phyloP scores from a whole-genome alignment of 1,284 basidiomycete genomes.

The Boletus sp. region DNA sequence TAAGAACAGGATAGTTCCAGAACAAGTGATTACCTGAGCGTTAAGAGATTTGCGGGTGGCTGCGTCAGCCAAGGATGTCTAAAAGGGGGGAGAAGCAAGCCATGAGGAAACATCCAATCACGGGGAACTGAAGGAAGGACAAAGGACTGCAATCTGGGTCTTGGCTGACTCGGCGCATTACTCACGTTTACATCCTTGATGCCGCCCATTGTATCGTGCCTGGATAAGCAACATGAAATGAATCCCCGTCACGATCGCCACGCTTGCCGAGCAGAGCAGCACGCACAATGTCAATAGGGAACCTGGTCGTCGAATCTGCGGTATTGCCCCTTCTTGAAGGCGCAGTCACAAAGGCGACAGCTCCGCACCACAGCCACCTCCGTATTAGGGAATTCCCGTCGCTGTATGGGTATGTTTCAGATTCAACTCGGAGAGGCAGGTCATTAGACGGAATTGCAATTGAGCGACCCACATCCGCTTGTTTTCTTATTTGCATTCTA shows the following conservation, averaged over 20 bases:
- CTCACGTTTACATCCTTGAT: conserved; percentile 31
- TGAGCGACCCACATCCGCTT: not conserved
- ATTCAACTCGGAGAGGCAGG: not conserved
- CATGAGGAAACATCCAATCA: conserved; percentile 9
- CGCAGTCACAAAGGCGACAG: not conserved
- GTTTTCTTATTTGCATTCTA: not conserved
- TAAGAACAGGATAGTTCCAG: conserved; percentile 9
- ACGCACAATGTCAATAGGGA: conserved; percentile 13
- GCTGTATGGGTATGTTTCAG: not conserved
- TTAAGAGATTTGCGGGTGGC: conserved; percentile 30
- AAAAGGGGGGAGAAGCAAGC: conserved; percentile 21
- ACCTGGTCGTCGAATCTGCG: conserved; percentile 2
- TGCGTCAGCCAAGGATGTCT: conserved; percentile 29
- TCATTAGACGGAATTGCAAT: not conserved
- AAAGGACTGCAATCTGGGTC: conserved; percentile 7
- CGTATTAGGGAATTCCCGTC: conserved; percentile 11
- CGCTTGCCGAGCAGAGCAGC: not conserved
- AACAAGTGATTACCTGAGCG: conserved; percentile 31
- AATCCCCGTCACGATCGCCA: not conserved
- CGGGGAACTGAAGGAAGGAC: conserved; percentile 1
- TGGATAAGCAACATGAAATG: conserved; percentile 2
- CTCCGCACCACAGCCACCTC: not conserved
- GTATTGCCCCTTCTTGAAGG: not conserved
- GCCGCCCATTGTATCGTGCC: conserved; percentile 24
- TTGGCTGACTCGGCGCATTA: conserved; percentile 24